Evolutionary conservation across 768 basidiomycete species (phyloP).

Genomic region (Leucogyrophana mollusca): DNA sequence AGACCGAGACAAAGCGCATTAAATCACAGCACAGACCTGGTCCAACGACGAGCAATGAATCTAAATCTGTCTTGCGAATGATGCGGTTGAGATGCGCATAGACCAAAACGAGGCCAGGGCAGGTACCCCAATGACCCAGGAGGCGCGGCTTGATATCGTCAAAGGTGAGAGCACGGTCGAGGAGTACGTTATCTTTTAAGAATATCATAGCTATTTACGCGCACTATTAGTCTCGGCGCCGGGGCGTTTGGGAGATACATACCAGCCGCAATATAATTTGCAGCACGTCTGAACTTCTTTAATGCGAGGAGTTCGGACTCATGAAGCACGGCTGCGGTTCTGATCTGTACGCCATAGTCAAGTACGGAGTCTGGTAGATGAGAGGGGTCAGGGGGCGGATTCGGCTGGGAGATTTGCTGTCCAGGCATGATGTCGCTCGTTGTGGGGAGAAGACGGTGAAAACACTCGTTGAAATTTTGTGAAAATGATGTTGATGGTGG

Average conservation of each 20-base stretch:
- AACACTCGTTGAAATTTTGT: too few relatives aligned
- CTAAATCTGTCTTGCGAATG: slow-evolving; percentile 56
- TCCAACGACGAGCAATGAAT: slow-evolving; percentile 77
- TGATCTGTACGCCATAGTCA: slow-evolving; percentile 46
- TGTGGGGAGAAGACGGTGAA: too few relatives aligned
- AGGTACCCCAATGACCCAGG: slow-evolving; percentile 84
- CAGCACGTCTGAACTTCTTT: slow-evolving; percentile 55
- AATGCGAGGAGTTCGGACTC: slow-evolving; percentile 50
- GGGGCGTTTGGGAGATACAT: slow-evolving; percentile 12
- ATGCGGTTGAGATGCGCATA: slow-evolving; percentile 72
- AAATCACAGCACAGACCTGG: slow-evolving; percentile 49
- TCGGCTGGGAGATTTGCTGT: slow-evolving; percentile 55
- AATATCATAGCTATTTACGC: slow-evolving; percentile 73
- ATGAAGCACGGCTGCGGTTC: slow-evolving; percentile 46
- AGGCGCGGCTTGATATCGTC: slow-evolving; percentile 81
- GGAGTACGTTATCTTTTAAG: slow-evolving; percentile 66
- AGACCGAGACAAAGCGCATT: not conserved
- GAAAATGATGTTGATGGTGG: not conserved
- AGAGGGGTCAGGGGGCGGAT: slow-evolving; percentile 71
- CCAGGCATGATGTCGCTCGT: slow-evolving; percentile 54
- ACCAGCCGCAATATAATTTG: slow-evolving; percentile 73
- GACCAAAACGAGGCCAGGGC: slow-evolving; percentile 71
- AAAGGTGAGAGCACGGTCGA: slow-evolving; percentile 55
- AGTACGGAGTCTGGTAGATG: slow-evolving; percentile 59
- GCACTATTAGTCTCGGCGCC: not conserved